Evolutionary conservation across 2,329 filamentous ascomycete genomes (phyloP).

Genomic region (Verticillium tricorpus): DNA sequence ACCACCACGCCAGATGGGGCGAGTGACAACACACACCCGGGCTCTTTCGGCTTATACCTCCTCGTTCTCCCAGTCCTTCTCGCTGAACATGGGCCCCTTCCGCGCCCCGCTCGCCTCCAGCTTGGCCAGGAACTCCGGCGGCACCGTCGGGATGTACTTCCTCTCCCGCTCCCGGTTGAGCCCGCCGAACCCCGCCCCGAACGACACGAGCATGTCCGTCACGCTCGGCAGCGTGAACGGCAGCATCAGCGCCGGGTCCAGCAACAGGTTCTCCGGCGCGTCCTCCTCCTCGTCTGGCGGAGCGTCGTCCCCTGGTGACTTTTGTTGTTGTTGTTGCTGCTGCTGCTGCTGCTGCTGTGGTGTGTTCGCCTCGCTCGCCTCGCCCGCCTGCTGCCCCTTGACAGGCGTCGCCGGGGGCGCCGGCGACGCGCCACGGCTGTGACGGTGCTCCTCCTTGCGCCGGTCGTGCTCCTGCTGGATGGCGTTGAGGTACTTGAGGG

Average conservation of each 20-base stretch:
- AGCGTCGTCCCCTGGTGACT: constrained; percentile 25
- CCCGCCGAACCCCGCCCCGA: constrained; percentile 90
- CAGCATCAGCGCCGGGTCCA: constrained; percentile 88
- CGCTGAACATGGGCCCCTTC: constrained; percentile 53
- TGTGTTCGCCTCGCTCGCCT: constrained; percentile 30
- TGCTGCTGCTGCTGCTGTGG: constrained; percentile 33
- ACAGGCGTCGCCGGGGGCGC: constrained; percentile 39
- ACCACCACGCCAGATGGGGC: too few relatives aligned
- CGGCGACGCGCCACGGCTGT: constrained; percentile 42
- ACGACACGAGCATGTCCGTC: constrained; percentile 95
- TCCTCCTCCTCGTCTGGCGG: constrained; percentile 60
- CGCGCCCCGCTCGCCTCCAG: constrained; percentile 59
- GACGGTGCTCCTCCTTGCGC: constrained; percentile 49
- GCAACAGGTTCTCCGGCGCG: constrained; percentile 67
- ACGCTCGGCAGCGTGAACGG: constrained; percentile 94
- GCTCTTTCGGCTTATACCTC: constrained; percentile 37
- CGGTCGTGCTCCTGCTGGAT: constrained; percentile 70
- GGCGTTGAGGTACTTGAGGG: constrained; percentile 77
- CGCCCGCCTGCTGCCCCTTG: constrained; percentile 33
- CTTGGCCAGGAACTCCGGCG: constrained; percentile 86
- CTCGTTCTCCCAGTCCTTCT: constrained; percentile 65
- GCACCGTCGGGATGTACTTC: constrained; percentile 94
- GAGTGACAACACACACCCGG: neutral
- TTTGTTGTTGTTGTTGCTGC: neutral
- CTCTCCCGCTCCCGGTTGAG: constrained; percentile 85